Evolutionary conservation across 208 protist genomes (phyloP), one percentile per base, ranked within the genome.

Genomic region (Crithidia fasciculata): DNA sequence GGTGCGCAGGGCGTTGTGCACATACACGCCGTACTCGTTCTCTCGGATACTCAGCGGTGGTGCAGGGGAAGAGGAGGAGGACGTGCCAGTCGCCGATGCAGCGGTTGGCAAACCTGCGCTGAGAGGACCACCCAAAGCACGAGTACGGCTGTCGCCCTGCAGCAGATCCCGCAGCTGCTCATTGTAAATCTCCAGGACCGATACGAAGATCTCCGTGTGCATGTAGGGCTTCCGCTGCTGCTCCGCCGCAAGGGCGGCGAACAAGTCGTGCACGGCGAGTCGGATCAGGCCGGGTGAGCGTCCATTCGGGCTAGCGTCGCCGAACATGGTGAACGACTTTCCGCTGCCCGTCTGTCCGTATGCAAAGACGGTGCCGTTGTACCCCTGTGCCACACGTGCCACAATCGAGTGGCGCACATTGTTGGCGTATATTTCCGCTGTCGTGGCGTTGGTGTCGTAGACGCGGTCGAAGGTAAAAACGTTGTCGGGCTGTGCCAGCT

Each of bases 271-370:
- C 12, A 93, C 74, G 3, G 86, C 82, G 50, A 92, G 40, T 4
- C 66, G 68, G 15, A 90, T 76, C 19, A 95, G 47, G 4, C 90
- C 87, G 12, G 57, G 54, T 6, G 53, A 61, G 19, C 49, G 66
- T 9, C 55, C 64, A 19, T 28, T 28, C 28, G 28, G 28, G 28
- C 45, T 57, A 7, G 72, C 68, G 43, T 70, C 79, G 41, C 93
- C 91, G 41, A 94, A 78, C 87, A 97, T 93, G 28, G 90, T 95
- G 80, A 82, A 88, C 0, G 91, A 85, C 76, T 97, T 97, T 5
- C 93, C 93, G 72, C 86, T 92, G 40, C 90, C 91, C 37, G 91
- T 96, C 67, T 97, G 93, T 9, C 93, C 93, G 70, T 96, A 97
- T 13, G 87, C 93, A 50, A 95, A 88, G 9, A 96, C 82, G 12